Conservation (phyloP, 306 rosid genomes). For the Lupinus albus region DNA sequence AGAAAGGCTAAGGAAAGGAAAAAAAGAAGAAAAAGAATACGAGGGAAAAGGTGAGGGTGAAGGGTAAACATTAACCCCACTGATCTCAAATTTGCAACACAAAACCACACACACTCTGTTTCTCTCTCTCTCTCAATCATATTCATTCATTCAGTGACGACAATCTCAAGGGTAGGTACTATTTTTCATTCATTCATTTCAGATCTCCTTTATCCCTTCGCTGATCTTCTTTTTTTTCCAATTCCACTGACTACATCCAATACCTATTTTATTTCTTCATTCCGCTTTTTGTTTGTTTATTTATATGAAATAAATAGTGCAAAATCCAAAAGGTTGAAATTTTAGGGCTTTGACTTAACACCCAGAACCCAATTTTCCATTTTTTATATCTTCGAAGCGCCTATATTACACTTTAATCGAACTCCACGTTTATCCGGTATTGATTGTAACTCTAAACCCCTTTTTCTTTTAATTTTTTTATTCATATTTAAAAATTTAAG, state of each 20-base stretch:
- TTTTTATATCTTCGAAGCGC: not conserved
- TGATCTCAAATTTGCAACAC: too few species aligned
- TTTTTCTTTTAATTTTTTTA: not conserved
- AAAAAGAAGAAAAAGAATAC: too few species aligned
- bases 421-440: not conserved
- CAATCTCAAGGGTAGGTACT: too few species aligned
- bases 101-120: too few species aligned
- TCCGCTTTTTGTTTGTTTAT: not conserved
- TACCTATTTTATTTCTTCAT: not conserved
- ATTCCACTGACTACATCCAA: not conserved
- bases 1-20: too few species aligned
- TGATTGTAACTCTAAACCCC: not conserved
- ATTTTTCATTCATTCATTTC: too few species aligned
- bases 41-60: too few species aligned
- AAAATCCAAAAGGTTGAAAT: not conserved
- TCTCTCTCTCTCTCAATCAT: too few species aligned
- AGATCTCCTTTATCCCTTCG: too few species aligned
- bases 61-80: too few species aligned
- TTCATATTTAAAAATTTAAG: not conserved
- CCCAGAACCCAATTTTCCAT: not conserved
- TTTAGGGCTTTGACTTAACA: constrained; percentile 29
- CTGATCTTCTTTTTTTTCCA: too few species aligned
- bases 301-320: not conserved
- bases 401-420: not conserved
- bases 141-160: too few species aligned